Evolutionary conservation across 805 yeast genomes (phyloP).

Genomic region (Candida argentea): DNA sequence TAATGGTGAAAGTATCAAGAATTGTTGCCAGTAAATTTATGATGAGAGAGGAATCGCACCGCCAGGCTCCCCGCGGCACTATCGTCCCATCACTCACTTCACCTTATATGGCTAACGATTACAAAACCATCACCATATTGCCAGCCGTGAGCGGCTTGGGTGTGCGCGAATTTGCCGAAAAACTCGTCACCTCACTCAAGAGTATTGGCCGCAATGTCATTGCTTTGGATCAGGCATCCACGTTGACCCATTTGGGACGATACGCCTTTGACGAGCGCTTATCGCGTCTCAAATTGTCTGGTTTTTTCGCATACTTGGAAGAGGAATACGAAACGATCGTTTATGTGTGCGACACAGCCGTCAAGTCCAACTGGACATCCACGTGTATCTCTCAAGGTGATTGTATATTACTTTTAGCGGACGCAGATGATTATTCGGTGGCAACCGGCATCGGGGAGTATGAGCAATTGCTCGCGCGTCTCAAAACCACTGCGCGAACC

Average conservation of each 20-base stretch:
- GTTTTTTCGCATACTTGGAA: constrained; percentile 84
- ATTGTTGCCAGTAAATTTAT: constrained; percentile 60
- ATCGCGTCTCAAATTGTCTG: constrained; percentile 76
- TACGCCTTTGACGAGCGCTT: constrained; percentile 83
- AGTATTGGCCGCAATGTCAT: constrained; percentile 65
- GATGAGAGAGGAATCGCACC: constrained; percentile 5
- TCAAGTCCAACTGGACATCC: constrained; percentile 79
- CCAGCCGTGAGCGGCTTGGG: constrained; percentile 82
- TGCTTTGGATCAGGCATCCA: constrained; percentile 74
- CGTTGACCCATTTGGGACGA: constrained; percentile 71
- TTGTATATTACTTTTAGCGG: constrained; percentile 81
- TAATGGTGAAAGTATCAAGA: constrained; percentile 82
- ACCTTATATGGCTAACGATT: constrained; percentile 33
- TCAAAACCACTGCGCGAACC: constrained; percentile 77
- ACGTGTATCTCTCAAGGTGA: constrained; percentile 94
- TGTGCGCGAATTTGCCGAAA: constrained; percentile 72
- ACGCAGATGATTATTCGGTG: constrained; percentile 51
- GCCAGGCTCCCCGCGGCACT: constrained; percentile 4
- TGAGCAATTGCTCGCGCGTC: constrained; percentile 63
- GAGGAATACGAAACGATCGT: constrained; percentile 82
- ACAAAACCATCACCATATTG: constrained; percentile 74
- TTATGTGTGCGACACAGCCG: constrained; percentile 79
- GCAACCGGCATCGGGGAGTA: constrained; percentile 74
- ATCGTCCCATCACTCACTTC: constrained; percentile 24
- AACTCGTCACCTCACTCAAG: constrained; percentile 59